These are phyloP conservation scores for Xylaria intraflava DNA, from an alignment of 495 filamentous ascomycete genomes.

Conservation along the genomic window DNA sequence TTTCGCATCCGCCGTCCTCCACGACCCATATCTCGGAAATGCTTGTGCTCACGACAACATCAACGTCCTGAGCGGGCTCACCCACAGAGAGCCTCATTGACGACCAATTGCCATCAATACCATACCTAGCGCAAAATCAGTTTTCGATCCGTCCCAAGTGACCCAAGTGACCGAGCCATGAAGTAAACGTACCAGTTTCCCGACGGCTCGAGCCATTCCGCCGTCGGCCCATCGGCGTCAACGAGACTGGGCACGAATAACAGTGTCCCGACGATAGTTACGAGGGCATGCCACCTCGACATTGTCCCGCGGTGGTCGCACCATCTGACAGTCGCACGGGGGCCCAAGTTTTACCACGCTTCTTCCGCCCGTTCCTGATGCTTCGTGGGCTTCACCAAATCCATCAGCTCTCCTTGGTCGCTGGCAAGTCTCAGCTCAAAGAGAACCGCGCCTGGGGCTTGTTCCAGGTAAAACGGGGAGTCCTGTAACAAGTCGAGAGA, in stretches of 20 bases:
- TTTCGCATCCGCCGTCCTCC: constrained; percentile 42
- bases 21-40: constrained; percentile 55
- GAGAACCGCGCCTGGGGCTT: neutral
- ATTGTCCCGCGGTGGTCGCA: constrained; percentile 23
- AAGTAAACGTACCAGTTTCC: constrained; percentile 32
- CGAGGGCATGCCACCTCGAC: constrained; percentile 24
- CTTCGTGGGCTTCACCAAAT: constrained; percentile 24
- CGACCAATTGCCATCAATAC: constrained; percentile 48
- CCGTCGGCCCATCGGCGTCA: constrained; percentile 20
- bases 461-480: constrained; percentile 1
- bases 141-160: constrained; percentile 6
- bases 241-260: constrained; percentile 27
- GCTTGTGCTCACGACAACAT: constrained; percentile 51
- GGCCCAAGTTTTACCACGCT: constrained; percentile 26
- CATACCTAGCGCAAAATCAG: constrained; percentile 35
- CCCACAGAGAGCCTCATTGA: constrained; percentile 50
- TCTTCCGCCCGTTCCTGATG: constrained; percentile 19
- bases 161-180: neutral
- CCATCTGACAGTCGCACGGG: constrained; percentile 21
- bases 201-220: constrained; percentile 40
- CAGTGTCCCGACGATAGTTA: constrained; percentile 35
- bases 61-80: constrained; percentile 49
- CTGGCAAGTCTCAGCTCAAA: neutral
- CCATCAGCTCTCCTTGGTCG: constrained; percentile 13
- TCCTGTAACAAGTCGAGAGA: neutral